Base-by-base conservation (phyloP, 768 basidiomycete species). In the Ramaria rubella region DNA sequence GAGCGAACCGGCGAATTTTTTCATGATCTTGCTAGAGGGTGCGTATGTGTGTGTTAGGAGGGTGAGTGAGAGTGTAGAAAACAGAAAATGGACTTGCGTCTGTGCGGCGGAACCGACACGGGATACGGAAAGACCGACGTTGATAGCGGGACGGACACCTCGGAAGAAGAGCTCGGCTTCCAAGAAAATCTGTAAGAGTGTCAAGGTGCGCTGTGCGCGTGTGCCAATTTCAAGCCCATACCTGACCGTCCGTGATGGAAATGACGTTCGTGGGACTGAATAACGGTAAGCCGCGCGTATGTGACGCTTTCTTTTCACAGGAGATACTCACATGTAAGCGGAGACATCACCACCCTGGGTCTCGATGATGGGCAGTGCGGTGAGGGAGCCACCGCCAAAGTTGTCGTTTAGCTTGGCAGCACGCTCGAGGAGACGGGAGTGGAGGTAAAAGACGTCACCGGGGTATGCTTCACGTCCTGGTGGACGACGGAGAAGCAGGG, bases 161-260 rank as follows among this genome's bases (percentile, higher is more conserved):
- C 96, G 94, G 94, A 99, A 97, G 94, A 99, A 99, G 70, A 97
- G 87, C 73, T 97, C 95, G 68, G 95, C 94, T 75, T 98, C 95
- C 88, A 98, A 89, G 89, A 98, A 98, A 77, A 96, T 95, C 76
- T 55, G 26, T 42, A 19, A 40, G n/a, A n/a, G n/a, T n/a, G n/a
- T n/a, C n/a, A n/a, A n/a, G n/a, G n/a, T n/a, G n/a, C n/a, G n/a
- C n/a, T n/a, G n/a, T n/a, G n/a, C n/a, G n/a, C n/a, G n/a, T n/a
- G n/a, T n/a, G n/a, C n/a, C n/a, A n/a, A n/a, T n/a, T n/a, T n/a
- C n/a, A n/a, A n/a, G n/a, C n/a, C n/a, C 27, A 24, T 55, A 55
- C 54, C 21, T 97, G 94, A 68, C 96, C 96, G 69, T 99, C 95
- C 51, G 96, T 99, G 72, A 99, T 99, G 68, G 96, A 98, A 69